Evolutionary conservation across 1,284 basidiomycete genomes (phyloP).

Genomic region (Calocybe gambosa): DNA sequence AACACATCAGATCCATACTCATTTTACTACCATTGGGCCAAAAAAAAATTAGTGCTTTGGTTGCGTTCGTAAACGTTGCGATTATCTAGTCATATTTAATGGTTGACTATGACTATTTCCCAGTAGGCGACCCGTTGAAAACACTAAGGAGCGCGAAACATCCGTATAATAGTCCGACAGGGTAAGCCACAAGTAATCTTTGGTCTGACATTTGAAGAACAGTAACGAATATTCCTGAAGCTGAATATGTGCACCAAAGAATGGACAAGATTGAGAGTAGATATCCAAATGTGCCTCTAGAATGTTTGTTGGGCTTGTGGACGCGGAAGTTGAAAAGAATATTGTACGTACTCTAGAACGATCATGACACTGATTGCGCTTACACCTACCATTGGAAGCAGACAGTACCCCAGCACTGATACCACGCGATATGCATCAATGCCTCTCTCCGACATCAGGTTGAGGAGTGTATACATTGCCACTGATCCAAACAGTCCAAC

Average conservation of each 20-base stretch:
- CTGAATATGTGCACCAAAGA: conserved; percentile 93
- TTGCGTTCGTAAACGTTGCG: no score
- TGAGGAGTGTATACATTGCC: conserved; percentile 94
- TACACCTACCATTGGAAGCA: conserved; percentile 96
- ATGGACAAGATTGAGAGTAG: conserved; percentile 76
- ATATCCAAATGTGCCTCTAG: conserved; percentile 78
- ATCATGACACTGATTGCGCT: conserved; percentile 85
- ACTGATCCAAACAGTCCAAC: conserved; percentile 90
- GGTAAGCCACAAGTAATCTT: conserved; percentile 89
- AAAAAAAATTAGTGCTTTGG: background rate
- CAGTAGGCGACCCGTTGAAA: conserved; percentile 47
- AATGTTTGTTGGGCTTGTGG: conserved; percentile 3
- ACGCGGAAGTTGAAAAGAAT: conserved; percentile 10
- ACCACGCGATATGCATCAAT: conserved; percentile 97
- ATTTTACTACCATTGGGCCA: no score
- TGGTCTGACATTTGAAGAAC: conserved; percentile 93
- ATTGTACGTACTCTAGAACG: conserved; percentile 74
- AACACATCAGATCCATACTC: no score
- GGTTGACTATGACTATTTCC: conserved; percentile 20
- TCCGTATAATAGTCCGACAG: conserved; percentile 85
- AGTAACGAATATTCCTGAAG: conserved; percentile 90
- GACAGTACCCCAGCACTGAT: conserved; percentile 94
- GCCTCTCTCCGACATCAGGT: conserved; percentile 93
- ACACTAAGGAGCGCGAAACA: conserved; percentile 89
- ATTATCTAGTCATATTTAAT: background rate